Evolutionary conservation across 1,284 basidiomycete genomes (phyloP).

Genomic region (Cutaneotrichosporon spelunceum): DNA sequence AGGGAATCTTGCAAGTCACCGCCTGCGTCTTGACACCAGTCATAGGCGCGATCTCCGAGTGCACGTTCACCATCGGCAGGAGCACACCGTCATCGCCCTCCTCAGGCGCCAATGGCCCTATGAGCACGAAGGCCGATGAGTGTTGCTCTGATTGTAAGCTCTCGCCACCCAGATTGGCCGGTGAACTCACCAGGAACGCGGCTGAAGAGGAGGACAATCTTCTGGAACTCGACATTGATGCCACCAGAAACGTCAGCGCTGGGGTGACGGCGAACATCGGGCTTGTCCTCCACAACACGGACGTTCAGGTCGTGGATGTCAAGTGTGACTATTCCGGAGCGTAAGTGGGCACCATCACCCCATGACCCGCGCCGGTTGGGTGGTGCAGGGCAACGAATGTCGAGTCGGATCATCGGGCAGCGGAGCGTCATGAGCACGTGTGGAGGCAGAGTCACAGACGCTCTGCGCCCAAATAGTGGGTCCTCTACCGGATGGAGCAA

Average conservation of each 20-base stretch:
- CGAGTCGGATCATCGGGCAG: constrained; percentile 42
- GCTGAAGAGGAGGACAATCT: constrained; percentile 46
- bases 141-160: constrained; percentile 26
- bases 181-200: constrained; percentile 35
- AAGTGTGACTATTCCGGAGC: constrained; percentile 49
- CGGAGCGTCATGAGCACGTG: constrained; percentile 14
- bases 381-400: constrained; percentile 50
- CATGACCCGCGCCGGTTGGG: constrained; percentile 39
- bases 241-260: constrained; percentile 4
- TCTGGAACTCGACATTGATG: constrained; percentile 37
- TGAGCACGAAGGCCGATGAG: constrained; percentile 40
- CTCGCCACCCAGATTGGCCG: neutral
- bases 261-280: constrained; percentile 1
- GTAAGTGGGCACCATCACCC: constrained; percentile 45
- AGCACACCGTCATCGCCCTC: constrained; percentile 33
- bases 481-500: neutral
- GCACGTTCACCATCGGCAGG: constrained; percentile 53
- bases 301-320: constrained; percentile 41
- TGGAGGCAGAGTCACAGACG: neutral
- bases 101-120: constrained; percentile 44
- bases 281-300: constrained; percentile 16
- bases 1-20: constrained; percentile 59
- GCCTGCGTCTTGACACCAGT: constrained; percentile 28
- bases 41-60: constrained; percentile 13
- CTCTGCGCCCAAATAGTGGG: neutral